phyloP scores from a whole-genome alignment of 1,139 yeast genomes.

The Oligophagozyma castellii region DNA sequence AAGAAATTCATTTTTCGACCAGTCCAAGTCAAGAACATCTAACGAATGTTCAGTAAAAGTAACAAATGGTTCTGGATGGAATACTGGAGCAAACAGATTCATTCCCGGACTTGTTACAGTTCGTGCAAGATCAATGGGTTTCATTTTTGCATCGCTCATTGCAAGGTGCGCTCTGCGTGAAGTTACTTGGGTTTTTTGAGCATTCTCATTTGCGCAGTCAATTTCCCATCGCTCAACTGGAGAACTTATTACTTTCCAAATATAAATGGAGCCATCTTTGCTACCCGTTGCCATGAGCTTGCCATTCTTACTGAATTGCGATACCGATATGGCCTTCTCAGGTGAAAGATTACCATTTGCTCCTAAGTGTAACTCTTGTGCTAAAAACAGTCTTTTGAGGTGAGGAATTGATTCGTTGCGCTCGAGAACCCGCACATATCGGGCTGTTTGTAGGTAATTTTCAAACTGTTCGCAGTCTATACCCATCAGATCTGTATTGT shows the following conservation, averaged over 20 bases:
- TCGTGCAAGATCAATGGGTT: too few species aligned
- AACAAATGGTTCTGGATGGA: slow-evolving; percentile 53
- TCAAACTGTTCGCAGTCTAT: slow-evolving; percentile 24
- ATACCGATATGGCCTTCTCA: slow-evolving; percentile 47
- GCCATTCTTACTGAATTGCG: slow-evolving; percentile 70
- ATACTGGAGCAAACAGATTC: slow-evolving; percentile 54
- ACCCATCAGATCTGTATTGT: too few species aligned
- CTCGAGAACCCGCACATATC: slow-evolving; percentile 37
- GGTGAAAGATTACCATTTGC: slow-evolving; percentile 3
- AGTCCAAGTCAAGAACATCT: slow-evolving; percentile 60
- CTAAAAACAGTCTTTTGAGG: slow-evolving; percentile 52
- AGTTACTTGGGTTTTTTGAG: slow-evolving; percentile 4
- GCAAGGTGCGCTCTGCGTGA: slow-evolving; percentile 3
- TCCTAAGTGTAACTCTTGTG: slow-evolving; percentile 51
- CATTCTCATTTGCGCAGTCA: slow-evolving; percentile 10
- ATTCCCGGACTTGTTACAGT: slow-evolving; percentile 2
- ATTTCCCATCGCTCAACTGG: slow-evolving; percentile 45
- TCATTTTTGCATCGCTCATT: neutral
- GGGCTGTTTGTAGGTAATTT: slow-evolving; percentile 36
- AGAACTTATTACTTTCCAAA: slow-evolving; percentile 73
- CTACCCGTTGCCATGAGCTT: slow-evolving; percentile 77
- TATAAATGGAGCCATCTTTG: slow-evolving; percentile 47
- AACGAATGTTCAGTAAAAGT: slow-evolving; percentile 55
- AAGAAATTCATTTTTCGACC: slow-evolving; percentile 81
- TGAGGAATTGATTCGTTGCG: slow-evolving; percentile 33